Conservation (phyloP, 768 basidiomycete genomes). For the Naganishia kalamii region DNA sequence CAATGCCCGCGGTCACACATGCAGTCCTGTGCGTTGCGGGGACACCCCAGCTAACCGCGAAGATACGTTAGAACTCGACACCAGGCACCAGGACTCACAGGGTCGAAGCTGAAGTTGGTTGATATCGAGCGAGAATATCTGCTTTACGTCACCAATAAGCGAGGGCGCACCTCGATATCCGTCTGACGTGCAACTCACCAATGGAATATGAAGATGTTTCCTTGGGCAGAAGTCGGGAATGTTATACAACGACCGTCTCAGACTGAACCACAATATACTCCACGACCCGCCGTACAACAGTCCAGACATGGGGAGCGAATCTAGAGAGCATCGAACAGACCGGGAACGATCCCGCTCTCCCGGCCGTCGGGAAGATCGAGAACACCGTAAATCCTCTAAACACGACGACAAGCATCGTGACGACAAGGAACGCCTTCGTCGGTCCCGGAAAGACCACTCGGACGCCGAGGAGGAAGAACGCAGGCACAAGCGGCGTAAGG, state of each 20-base stretch:
- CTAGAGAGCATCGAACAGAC: neutral
- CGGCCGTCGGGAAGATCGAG: neutral
- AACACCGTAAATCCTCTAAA: conserved; percentile 16
- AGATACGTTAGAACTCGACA: no score
- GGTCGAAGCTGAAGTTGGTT: no score
- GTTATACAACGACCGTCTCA: no score
- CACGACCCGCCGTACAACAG: neutral
- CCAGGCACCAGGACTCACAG: no score
- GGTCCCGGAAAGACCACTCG: conserved; percentile 2
- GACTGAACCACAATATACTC: no score
- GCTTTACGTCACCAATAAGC: neutral
- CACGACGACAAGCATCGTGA: conserved; percentile 1
- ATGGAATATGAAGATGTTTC: no score
- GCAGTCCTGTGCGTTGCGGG: no score
- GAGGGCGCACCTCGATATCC: neutral
- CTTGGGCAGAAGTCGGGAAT: no score
- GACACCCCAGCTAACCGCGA: no score
- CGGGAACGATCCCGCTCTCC: conserved; percentile 18
- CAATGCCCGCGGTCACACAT: no score
- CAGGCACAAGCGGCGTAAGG: conserved; percentile 23
- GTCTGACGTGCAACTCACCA: neutral
- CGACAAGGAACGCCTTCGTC: conserved; percentile 6
- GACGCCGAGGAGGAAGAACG: conserved; percentile 13
- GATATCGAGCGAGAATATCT: no score
- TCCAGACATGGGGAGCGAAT: neutral